Evolutionary conservation across 129 eudicot species (phyloP).

Genomic region (Centella asiatica): DNA sequence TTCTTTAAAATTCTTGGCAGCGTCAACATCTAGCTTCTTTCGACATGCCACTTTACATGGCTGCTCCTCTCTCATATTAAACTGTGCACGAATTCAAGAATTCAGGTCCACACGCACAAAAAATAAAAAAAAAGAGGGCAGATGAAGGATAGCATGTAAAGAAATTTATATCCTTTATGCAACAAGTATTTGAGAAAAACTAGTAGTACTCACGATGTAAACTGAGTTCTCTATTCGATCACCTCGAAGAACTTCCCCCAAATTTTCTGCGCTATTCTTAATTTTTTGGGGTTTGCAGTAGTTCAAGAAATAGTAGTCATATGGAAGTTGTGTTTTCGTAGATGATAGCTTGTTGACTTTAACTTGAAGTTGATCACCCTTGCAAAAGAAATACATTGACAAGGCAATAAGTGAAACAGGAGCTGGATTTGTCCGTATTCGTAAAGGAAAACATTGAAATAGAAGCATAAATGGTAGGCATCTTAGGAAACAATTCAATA

Average conservation of each 20-base stretch:
- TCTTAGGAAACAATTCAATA: neutral
- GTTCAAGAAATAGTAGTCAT: slow-evolving; percentile 85
- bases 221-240: slow-evolving; percentile 96
- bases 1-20: slow-evolving; percentile 84
- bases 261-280: slow-evolving; percentile 75
- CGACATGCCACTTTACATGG: slow-evolving; percentile 84
- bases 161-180: slow-evolving; percentile 1
- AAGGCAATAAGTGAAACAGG: neutral
- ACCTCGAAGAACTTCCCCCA: slow-evolving; percentile 97
- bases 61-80: slow-evolving; percentile 78
- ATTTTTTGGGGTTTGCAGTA: slow-evolving; percentile 77
- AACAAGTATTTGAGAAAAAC: neutral
- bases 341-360: slow-evolving; percentile 98
- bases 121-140: no score
- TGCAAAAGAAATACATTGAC: slow-evolving; percentile 15
- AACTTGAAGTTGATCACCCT: slow-evolving; percentile 91
- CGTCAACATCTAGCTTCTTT: slow-evolving; percentile 47
- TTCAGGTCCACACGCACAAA: neutral
- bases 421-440: no score
- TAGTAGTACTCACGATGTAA: slow-evolving; percentile 48
- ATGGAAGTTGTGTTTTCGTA: slow-evolving; percentile 93
- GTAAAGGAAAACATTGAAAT: no score
- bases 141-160: neutral
- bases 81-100: slow-evolving; percentile 28
- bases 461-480: neutral